These are phyloP conservation scores for Leptomonas seymouri DNA, from an alignment of 208 protist species.

Conservation along the genomic window DNA sequence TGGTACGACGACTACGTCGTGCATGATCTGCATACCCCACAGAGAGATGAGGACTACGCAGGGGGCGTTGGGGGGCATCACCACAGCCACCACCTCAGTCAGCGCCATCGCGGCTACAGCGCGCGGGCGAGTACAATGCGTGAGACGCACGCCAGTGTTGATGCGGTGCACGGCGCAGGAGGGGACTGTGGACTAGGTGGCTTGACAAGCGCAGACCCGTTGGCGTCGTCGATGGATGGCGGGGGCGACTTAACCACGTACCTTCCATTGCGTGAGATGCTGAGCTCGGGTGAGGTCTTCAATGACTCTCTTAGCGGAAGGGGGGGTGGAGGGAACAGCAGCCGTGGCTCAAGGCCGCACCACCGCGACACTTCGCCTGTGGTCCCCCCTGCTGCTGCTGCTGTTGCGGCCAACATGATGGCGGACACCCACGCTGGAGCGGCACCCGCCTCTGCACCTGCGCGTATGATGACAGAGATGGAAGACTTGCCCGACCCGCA, in stretches of 20 bases:
- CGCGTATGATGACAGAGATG: constrained; percentile 7
- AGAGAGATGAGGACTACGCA: constrained; percentile 26
- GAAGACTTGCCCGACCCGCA: constrained; percentile 33
- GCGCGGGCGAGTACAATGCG: background rate
- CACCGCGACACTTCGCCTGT: background rate
- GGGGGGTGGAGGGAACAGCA: background rate
- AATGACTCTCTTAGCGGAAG: background rate
- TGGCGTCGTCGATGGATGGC: constrained; percentile 14
- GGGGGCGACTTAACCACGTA: constrained; percentile 19
- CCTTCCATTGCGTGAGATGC: constrained; percentile 25
- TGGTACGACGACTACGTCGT: constrained; percentile 43
- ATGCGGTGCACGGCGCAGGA: background rate
- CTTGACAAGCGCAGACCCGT: background rate
- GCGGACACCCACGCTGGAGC: constrained; percentile 3
- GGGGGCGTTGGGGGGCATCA: constrained; percentile 7
- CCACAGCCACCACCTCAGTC: background rate
- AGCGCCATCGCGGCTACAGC: constrained; percentile 6
- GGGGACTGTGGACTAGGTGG: background rate
- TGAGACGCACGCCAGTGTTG: background rate
- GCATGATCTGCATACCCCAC: constrained; percentile 9
- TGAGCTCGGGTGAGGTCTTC: constrained; percentile 11
- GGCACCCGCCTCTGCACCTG: background rate
- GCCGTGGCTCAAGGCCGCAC: background rate
- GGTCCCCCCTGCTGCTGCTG: background rate
- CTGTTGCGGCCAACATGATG: background rate